These are phyloP conservation scores for Trametes meyenii DNA, from an alignment of 768 basidiomycete species.

Conservation along the genomic window DNA sequence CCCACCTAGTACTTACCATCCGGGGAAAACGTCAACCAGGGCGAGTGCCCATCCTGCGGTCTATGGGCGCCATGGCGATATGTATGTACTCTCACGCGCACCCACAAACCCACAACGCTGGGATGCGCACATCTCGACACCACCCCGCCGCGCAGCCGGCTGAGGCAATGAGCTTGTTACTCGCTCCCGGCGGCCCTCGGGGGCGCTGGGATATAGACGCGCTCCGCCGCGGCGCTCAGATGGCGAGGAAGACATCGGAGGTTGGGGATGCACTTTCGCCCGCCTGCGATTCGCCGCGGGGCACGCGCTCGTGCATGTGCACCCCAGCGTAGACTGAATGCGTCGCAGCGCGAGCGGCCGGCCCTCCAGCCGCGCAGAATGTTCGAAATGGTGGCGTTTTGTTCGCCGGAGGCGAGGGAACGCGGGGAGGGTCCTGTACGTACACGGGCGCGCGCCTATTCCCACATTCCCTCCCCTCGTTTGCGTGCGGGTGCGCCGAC, in stretches of 20 bases:
- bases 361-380: not conserved
- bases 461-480: conserved; percentile 12
- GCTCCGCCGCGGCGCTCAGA: not conserved
- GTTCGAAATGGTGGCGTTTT: conserved; percentile 8
- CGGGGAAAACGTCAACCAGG: conserved; percentile 1
- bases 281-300: not conserved
- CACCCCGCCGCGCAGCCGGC: not conserved
- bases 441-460: conserved; percentile 7
- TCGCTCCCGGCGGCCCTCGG: conserved; percentile 4
- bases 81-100: not conserved
- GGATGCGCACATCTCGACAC: not conserved
- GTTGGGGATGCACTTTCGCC: not conserved
- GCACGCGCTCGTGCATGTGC: not conserved
- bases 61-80: not conserved
- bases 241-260: not conserved
- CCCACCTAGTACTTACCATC: not conserved
- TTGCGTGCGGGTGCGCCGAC: not conserved
- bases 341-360: not conserved
- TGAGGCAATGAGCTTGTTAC: not conserved
- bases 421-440: conserved; percentile 5
- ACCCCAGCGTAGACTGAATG: conserved; percentile 1
- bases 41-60: not conserved
- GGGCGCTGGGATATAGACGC: not conserved
- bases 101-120: not conserved
- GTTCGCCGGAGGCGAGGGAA: conserved; percentile 6